Evolutionary conservation across 2,329 filamentous ascomycete species (phyloP).

Genomic region (Claviceps sp.): DNA sequence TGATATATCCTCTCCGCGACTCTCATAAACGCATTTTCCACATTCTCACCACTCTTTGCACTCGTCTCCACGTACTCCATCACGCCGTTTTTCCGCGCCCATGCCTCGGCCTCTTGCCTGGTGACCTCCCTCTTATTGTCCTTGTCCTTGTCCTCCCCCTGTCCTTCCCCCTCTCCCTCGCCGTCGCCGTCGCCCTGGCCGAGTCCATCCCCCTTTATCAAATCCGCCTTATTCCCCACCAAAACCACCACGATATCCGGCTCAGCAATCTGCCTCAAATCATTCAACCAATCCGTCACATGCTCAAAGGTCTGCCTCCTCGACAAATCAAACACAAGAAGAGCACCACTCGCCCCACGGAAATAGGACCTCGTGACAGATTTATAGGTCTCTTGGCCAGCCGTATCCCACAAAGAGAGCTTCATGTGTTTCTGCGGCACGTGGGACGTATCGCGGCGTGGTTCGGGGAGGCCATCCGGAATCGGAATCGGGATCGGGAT

Average conservation of each 20-base stretch:
- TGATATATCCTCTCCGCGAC: constrained; percentile 92
- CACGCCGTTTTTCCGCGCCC: constrained; percentile 75
- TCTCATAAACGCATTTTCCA: constrained; percentile 84
- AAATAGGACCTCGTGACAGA: constrained; percentile 91
- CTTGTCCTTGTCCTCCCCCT: constrained; percentile 16
- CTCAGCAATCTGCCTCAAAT: constrained; percentile 88
- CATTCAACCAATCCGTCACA: constrained; percentile 85
- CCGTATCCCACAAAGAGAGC: constrained; percentile 87
- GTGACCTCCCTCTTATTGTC: constrained; percentile 67
- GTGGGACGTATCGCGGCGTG: constrained; percentile 28
- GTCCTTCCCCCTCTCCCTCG: constrained; percentile 14
- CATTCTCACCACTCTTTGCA: constrained; percentile 88
- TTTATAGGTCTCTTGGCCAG: constrained; percentile 95
- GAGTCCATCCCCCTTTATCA: constrained; percentile 26
- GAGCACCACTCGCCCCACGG: constrained; percentile 55
- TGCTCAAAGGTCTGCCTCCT: constrained; percentile 74
- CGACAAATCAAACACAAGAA: constrained; percentile 92
- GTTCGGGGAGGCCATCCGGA: constrained; percentile 35
- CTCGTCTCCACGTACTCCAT: constrained; percentile 93
- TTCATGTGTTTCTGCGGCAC: constrained; percentile 69
- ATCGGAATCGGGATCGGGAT: neutral
- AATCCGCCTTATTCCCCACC: constrained; percentile 89
- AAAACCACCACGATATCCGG: constrained; percentile 89
- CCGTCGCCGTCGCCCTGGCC: neutral
- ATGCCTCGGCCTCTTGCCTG: constrained; percentile 71